These are phyloP conservation scores for Apostasia ramifera DNA, from an alignment of 106 monocot species.

Conservation along the genomic window DNA sequence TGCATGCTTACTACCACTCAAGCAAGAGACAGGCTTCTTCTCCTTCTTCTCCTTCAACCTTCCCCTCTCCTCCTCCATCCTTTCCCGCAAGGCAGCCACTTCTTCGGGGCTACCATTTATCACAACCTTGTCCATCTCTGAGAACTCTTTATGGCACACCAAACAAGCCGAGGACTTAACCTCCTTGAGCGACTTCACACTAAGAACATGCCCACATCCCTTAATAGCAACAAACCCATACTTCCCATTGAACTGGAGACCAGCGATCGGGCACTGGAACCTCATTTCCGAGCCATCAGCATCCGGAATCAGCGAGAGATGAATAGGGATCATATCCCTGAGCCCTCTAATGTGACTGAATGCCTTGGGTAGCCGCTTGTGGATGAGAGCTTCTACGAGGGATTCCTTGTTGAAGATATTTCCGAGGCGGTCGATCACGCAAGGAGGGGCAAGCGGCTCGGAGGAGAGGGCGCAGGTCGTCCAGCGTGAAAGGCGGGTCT, in stretches of 20 bases:
- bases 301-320: conserved; percentile 35
- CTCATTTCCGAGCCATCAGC: conserved; percentile 18
- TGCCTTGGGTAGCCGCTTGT: conserved; percentile 72
- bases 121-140: conserved; percentile 66
- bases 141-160: conserved; percentile 75
- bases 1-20: conserved; percentile 33
- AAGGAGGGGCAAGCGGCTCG: conserved; percentile 65
- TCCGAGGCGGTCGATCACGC: conserved; percentile 76
- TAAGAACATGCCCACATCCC: conserved; percentile 83
- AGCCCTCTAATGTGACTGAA: conserved; percentile 64
- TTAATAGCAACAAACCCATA: conserved; percentile 61
- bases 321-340: conserved; percentile 79
- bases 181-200: conserved; percentile 81
- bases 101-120: conserved; percentile 84
- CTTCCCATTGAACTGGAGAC: conserved; percentile 86
- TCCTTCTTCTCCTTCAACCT: conserved; percentile 55
- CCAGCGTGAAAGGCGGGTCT: conserved; percentile 72
- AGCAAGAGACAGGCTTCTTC: conserved; percentile 31
- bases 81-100: conserved; percentile 55
- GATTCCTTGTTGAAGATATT: conserved; percentile 88
- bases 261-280: conserved; percentile 86
- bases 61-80: conserved; percentile 88
- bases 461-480: conserved; percentile 83
- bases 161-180: conserved; percentile 68
- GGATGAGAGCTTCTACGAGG: conserved; percentile 62